Conservation (phyloP, 768 basidiomycete genomes). For the Boletus sensibilis region DNA sequence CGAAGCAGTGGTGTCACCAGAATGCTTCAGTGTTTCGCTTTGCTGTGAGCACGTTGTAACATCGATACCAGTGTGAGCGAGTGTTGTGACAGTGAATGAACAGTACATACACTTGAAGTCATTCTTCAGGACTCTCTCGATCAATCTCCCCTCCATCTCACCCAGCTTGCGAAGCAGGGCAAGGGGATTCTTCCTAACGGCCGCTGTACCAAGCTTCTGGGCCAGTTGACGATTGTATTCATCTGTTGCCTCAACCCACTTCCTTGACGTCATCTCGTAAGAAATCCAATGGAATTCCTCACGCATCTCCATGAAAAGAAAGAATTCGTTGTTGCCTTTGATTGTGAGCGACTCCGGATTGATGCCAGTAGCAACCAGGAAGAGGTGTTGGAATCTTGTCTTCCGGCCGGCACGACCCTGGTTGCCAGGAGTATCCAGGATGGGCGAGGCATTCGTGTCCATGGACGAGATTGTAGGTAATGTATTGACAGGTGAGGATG, state of each 20-base stretch:
- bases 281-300: neutral
- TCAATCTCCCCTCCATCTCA: neutral
- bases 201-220: neutral
- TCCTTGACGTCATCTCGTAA: neutral
- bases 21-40: no score
- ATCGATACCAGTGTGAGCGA: no score
- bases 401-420: neutral
- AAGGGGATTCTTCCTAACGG: neutral
- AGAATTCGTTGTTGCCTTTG: neutral
- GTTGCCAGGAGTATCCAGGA: no score
- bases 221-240: neutral
- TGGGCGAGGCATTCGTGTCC: no score
- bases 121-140: no score
- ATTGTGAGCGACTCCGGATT: neutral
- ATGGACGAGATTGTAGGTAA: no score
- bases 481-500: no score
- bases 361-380: neutral
- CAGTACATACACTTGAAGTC: no score
- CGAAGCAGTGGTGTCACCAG: no score
- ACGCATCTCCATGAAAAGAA: neutral
- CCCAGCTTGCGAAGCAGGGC: neutral
- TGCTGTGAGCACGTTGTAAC: no score
- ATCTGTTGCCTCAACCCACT: neutral
- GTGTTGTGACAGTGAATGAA: no score
- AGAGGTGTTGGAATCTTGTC: neutral